These are phyloP conservation scores for Marsdenia floribunda DNA, from an alignment of 257 asterid species.

Conservation along the genomic window DNA sequence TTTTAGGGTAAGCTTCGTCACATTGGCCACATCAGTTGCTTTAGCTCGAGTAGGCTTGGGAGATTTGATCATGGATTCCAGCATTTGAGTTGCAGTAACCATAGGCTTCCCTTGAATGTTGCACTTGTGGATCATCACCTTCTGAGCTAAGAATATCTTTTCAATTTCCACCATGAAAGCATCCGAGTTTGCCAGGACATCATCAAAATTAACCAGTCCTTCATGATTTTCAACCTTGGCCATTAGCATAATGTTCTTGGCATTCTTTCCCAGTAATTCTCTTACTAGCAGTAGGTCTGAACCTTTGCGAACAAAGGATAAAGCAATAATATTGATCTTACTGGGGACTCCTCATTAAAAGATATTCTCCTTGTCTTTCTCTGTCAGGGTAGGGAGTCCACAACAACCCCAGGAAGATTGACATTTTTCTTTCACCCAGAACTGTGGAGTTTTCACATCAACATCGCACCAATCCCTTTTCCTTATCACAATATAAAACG, in stretches of 20 bases:
- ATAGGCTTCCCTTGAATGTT: conserved; percentile 32
- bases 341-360: conserved; percentile 39
- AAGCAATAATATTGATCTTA: conserved; percentile 63
- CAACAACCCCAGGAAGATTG: conserved; percentile 17
- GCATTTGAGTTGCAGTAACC: conserved; percentile 31
- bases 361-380: conserved; percentile 14
- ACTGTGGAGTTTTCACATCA: conserved; percentile 15
- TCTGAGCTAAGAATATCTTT: conserved; percentile 31
- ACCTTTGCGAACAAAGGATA: conserved; percentile 73
- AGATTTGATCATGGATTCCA: conserved; percentile 34
- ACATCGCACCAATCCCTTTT: conserved; percentile 9
- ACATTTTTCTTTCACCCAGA: conserved; percentile 21
- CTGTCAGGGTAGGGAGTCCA: conserved; percentile 17
- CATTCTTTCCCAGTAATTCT: conserved; percentile 54
- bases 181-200: conserved; percentile 24
- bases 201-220: conserved; percentile 28
- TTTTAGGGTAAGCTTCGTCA: conserved; percentile 23
- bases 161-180: conserved; percentile 37
- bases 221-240: conserved; percentile 54
- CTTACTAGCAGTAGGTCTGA: conserved; percentile 66
- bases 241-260: conserved; percentile 68
- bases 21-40: conserved; percentile 29
- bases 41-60: conserved; percentile 30
- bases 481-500: conserved; percentile 11
- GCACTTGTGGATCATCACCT: conserved; percentile 27